Evolutionary conservation across 192 early-diverging fungal species (phyloP).

Genomic region (Umbelopsis ramanniana): DNA sequence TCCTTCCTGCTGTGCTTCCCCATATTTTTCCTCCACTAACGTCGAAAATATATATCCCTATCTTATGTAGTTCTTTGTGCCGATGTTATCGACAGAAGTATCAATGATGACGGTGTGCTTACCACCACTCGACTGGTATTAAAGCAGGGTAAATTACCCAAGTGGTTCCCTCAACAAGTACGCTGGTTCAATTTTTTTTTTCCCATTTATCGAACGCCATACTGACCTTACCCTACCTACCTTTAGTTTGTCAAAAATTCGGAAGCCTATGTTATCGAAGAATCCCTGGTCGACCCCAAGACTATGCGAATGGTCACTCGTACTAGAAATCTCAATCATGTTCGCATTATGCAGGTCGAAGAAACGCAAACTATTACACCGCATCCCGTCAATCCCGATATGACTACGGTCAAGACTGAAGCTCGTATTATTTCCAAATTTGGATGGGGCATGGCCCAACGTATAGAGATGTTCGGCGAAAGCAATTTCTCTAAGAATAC

Average conservation of each 20-base stretch:
- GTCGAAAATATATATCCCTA: neutral
- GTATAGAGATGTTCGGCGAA: slow-evolving; percentile 90
- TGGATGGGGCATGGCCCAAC: slow-evolving; percentile 80
- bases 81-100: slow-evolving; percentile 89
- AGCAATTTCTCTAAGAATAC: slow-evolving; percentile 84
- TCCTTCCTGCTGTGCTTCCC: neutral
- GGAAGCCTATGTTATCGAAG: slow-evolving; percentile 92
- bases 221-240: neutral
- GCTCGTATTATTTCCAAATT: slow-evolving; percentile 88
- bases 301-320: slow-evolving; percentile 79
- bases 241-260: slow-evolving; percentile 77
- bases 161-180: slow-evolving; percentile 77
- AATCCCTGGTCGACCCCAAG: slow-evolving; percentile 80
- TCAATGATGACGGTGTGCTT: slow-evolving; percentile 82
- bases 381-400: slow-evolving; percentile 55
- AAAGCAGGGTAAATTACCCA: slow-evolving; percentile 86
- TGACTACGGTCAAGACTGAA: slow-evolving; percentile 78
- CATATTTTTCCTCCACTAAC: neutral
- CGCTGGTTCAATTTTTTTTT: slow-evolving; percentile 16
- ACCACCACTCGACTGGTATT: slow-evolving; percentile 87
- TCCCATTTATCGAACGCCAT: neutral
- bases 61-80: slow-evolving; percentile 69
- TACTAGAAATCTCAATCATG: slow-evolving; percentile 92
- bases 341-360: slow-evolving; percentile 90
- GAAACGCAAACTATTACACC: slow-evolving; percentile 81